Conservation (phyloP, 2,329 filamentous ascomycete species). For the Penicillium sp. region DNA sequence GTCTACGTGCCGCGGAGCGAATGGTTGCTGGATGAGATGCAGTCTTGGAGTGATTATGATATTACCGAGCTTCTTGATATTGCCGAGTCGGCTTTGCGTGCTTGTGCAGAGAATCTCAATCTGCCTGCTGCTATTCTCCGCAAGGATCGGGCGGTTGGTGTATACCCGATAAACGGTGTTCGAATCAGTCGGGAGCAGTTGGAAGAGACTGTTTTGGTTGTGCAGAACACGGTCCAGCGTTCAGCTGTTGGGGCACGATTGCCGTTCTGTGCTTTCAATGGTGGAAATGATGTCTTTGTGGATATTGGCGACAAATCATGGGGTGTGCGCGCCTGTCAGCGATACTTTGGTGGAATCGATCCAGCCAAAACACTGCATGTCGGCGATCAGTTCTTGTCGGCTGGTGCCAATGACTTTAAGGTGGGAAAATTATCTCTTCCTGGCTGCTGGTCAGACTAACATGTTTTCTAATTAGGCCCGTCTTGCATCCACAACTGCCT, state of each 20-base stretch:
- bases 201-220: slow-evolving; percentile 92
- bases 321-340: slow-evolving; percentile 90
- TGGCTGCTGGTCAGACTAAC: background rate
- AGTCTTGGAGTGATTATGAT: slow-evolving; percentile 57
- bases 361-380: slow-evolving; percentile 86
- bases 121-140: slow-evolving; percentile 78
- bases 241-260: slow-evolving; percentile 66
- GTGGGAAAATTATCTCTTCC: slow-evolving; percentile 37
- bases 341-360: slow-evolving; percentile 76
- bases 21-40: slow-evolving; percentile 62
- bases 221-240: slow-evolving; percentile 88
- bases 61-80: slow-evolving; percentile 82
- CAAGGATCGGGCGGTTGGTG: slow-evolving; percentile 83
- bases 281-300: slow-evolving; percentile 94
- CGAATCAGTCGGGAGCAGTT: slow-evolving; percentile 83
- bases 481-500: slow-evolving; percentile 88
- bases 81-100: slow-evolving; percentile 77
- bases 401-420: slow-evolving; percentile 96
- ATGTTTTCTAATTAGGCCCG: slow-evolving; percentile 55
- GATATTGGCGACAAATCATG: slow-evolving; percentile 98
- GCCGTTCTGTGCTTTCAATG: slow-evolving; percentile 98
- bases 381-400: slow-evolving; percentile 92
- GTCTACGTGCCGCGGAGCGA: slow-evolving; percentile 59
- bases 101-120: slow-evolving; percentile 76
- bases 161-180: slow-evolving; percentile 63